These are phyloP conservation scores for Scalesia atractyloides DNA, from an alignment of 129 eudicot species.

Conservation along the genomic window DNA sequence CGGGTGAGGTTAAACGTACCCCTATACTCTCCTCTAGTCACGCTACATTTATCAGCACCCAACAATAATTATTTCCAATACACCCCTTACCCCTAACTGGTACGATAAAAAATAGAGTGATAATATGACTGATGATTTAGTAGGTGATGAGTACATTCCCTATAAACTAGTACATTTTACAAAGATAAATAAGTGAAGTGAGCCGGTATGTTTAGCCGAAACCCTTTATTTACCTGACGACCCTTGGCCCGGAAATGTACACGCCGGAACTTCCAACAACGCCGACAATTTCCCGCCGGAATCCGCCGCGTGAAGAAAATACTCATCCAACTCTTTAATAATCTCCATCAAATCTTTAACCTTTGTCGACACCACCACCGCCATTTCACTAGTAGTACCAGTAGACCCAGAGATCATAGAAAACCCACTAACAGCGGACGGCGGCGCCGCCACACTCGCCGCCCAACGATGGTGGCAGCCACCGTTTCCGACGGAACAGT, in stretches of 20 bases:
- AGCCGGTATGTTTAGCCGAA: too few species aligned
- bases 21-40: too few species aligned
- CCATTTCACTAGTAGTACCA: constrained; percentile 49
- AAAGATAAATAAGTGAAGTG: too few species aligned
- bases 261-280: constrained; percentile 69
- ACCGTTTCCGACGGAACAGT: constrained; percentile 48
- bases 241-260: constrained; percentile 51
- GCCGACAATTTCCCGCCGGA: constrained; percentile 66
- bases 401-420: constrained; percentile 38
- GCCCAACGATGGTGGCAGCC: constrained; percentile 47
- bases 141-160: too few species aligned
- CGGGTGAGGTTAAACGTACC: too few species aligned
- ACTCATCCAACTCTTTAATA: constrained; percentile 79
- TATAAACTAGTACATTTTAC: too few species aligned
- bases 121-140: too few species aligned
- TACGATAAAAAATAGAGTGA: too few species aligned
- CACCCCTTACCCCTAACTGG: too few species aligned
- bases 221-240: constrained; percentile 36
- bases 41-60: too few species aligned
- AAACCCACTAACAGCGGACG: constrained; percentile 54
- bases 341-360: constrained; percentile 76
- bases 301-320: constrained; percentile 78
- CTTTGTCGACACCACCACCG: constrained; percentile 71
- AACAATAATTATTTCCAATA: too few species aligned
- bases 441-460: constrained; percentile 62